These are phyloP conservation scores for Pythium sukuiense DNA, from an alignment of 352 stramenopile genomes.

Conservation along the genomic window DNA sequence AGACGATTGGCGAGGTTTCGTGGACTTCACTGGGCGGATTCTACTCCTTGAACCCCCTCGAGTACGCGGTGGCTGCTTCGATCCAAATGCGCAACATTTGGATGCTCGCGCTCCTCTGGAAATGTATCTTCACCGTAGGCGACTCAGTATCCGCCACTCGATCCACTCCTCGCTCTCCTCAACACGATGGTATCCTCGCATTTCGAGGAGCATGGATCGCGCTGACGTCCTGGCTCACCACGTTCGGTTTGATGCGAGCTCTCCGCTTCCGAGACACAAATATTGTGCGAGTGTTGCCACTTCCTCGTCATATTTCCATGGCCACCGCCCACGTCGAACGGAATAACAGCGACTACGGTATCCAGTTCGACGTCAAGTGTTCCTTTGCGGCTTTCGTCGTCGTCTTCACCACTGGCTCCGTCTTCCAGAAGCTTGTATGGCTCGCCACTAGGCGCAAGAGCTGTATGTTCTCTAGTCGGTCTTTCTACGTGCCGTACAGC, in stretches of 20 bases:
- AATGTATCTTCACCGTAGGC: not conserved
- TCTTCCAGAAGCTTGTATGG: not conserved
- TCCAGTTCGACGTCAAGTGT: slow-evolving; percentile 19
- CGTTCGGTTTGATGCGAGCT: slow-evolving; percentile 13
- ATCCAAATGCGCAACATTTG: slow-evolving; percentile 36
- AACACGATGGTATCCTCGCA: slow-evolving; percentile 9
- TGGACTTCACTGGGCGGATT: slow-evolving; percentile 18
- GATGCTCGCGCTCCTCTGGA: slow-evolving; percentile 28
- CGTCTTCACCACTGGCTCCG: not conserved
- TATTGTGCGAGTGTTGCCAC: slow-evolving; percentile 3
- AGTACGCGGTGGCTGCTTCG: slow-evolving; percentile 6
- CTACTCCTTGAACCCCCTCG: slow-evolving; percentile 13
- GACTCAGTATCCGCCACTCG: not conserved
- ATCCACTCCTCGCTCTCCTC: too few relatives aligned
- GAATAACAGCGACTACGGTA: slow-evolving; percentile 10
- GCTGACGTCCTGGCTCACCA: slow-evolving; percentile 15
- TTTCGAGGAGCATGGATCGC: slow-evolving; percentile 18
- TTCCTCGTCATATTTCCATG: not conserved
- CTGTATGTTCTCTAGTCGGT: slow-evolving; percentile 9
- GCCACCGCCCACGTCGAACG: not conserved
- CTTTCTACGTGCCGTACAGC: slow-evolving; percentile 27
- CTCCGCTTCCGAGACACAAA: slow-evolving; percentile 23
- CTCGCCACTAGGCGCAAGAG: slow-evolving; percentile 1
- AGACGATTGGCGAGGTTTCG: slow-evolving; percentile 16
- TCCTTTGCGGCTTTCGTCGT: not conserved